Conservation (phyloP, 2,329 filamentous ascomycete genomes). For the Fusarium nanum region DNA sequence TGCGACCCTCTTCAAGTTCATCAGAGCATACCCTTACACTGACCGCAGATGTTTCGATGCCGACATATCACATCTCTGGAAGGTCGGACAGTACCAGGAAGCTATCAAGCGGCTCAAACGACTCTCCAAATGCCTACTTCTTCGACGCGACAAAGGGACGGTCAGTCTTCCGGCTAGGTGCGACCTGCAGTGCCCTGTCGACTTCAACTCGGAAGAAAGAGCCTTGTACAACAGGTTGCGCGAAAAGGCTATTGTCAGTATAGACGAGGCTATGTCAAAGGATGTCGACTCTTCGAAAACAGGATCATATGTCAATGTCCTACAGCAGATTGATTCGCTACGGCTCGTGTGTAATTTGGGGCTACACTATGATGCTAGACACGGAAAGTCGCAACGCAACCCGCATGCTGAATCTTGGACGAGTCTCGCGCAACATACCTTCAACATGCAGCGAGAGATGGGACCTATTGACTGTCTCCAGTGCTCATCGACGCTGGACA, state of each 20-base stretch:
- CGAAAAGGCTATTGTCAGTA: constrained; percentile 43
- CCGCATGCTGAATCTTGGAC: constrained; percentile 30
- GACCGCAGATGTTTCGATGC: constrained; percentile 26
- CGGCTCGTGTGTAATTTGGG: constrained; percentile 61
- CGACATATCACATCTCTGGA: constrained; percentile 51
- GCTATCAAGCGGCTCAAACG: constrained; percentile 55
- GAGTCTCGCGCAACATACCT: constrained; percentile 48
- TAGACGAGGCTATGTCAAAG: constrained; percentile 51
- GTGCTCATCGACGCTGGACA: constrained; percentile 45
- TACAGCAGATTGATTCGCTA: constrained; percentile 59
- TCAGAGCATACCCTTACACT: constrained; percentile 56
- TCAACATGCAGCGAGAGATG: constrained; percentile 51
- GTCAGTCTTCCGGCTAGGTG: constrained; percentile 53
- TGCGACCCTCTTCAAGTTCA: constrained; percentile 56
- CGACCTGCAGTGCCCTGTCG: constrained; percentile 51
- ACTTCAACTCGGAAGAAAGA: constrained; percentile 53
- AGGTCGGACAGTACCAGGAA: constrained; percentile 50
- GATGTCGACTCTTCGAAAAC: constrained; percentile 12
- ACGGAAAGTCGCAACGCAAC: constrained; percentile 26
- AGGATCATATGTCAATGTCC: constrained; percentile 53
- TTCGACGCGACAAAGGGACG: constrained; percentile 54
- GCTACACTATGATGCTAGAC: constrained; percentile 51
- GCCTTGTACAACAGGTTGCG: constrained; percentile 51
- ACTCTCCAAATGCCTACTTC: constrained; percentile 53
- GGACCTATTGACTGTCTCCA: constrained; percentile 42